Conservation (phyloP, 495 filamentous ascomycete species). For the Pseudevernia furfuracea region DNA sequence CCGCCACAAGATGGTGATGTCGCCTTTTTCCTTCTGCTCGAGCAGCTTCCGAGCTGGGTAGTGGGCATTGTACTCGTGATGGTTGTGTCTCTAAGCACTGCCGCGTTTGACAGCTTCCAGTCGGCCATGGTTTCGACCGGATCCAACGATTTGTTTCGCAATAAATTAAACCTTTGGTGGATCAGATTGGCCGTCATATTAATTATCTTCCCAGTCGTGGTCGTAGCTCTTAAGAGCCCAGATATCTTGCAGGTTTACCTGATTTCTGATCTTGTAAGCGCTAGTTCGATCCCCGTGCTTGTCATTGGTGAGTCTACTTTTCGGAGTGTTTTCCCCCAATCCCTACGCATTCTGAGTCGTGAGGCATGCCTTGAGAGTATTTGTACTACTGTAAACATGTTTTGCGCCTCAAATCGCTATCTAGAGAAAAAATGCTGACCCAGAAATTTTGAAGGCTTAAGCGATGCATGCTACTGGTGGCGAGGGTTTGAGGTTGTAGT, state of each 20-base stretch:
- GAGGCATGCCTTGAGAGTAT: no score
- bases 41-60: constrained; percentile 62
- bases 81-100: constrained; percentile 62
- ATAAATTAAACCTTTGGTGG: constrained; percentile 61
- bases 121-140: constrained; percentile 68
- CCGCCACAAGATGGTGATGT: constrained; percentile 52
- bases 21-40: constrained; percentile 64
- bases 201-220: constrained; percentile 60
- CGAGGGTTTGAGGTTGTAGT: constrained; percentile 66
- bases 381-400: no score
- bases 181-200: constrained; percentile 57
- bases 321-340: no score
- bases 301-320: no score
- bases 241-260: constrained; percentile 69
- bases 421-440: no score
- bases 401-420: no score
- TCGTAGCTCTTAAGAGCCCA: constrained; percentile 62
- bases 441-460: no score
- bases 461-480: constrained; percentile 58
- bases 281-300: constrained; percentile 60
- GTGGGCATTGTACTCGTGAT: constrained; percentile 69
- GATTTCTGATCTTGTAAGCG: constrained; percentile 65
- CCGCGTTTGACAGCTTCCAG: constrained; percentile 67
- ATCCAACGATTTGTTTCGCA: constrained; percentile 72
- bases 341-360: no score